Conservation (phyloP, 2,329 filamentous ascomycete genomes). For the Xylaria sp. region DNA sequence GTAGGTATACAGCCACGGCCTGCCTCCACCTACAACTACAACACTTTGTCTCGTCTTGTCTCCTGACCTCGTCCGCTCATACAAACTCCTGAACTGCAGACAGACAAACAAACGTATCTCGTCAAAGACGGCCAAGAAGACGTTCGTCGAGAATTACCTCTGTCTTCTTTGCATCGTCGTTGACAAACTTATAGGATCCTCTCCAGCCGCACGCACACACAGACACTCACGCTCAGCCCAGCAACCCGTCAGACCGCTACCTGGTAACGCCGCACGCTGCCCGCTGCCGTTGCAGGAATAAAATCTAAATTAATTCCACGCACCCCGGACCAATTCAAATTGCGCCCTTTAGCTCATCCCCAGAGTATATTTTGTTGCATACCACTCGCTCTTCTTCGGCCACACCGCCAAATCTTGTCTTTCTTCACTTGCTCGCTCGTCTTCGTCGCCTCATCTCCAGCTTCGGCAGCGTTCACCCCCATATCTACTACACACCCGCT, state of each 20-base stretch:
- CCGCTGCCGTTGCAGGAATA: slow-evolving; percentile 7
- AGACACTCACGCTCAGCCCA: background rate
- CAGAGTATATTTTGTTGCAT: background rate
- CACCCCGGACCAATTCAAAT: slow-evolving; percentile 18
- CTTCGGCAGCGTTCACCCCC: background rate
- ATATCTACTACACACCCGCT: slow-evolving; percentile 1
- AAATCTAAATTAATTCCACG: slow-evolving; percentile 19
- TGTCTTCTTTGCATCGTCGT: background rate
- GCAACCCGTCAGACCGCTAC: slow-evolving; percentile 5
- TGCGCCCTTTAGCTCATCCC: slow-evolving; percentile 8
- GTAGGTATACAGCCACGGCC: slow-evolving; percentile 2
- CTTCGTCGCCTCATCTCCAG: background rate
- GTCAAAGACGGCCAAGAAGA: slow-evolving; percentile 21
- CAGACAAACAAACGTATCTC: slow-evolving; percentile 3
- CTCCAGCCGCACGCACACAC: background rate
- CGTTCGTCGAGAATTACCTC: background rate
- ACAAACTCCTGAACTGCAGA: slow-evolving; percentile 1
- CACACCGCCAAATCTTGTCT: slow-evolving; percentile 13
- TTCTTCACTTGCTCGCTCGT: background rate
- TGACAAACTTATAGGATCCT: background rate
- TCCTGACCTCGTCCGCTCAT: slow-evolving; percentile 13
- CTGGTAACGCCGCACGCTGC: background rate
- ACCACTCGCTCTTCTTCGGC: slow-evolving; percentile 1
- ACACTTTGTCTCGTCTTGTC: slow-evolving; percentile 17
- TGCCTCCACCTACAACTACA: slow-evolving; percentile 14